These are phyloP conservation scores for Endoconidiophora polonica DNA, from an alignment of 2,329 filamentous ascomycete species.

Conservation along the genomic window DNA sequence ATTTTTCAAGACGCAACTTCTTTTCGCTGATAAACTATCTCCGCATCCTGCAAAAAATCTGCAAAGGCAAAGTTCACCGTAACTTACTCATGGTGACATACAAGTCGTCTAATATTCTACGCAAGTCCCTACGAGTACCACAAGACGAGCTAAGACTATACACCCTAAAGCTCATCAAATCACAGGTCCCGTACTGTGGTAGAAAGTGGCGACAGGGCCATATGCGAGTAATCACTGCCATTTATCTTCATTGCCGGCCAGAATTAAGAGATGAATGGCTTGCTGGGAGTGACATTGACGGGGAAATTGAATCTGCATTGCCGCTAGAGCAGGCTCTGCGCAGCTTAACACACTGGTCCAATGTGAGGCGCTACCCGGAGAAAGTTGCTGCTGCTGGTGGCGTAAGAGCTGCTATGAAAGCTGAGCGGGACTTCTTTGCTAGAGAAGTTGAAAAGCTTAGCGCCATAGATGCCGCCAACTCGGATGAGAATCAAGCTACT, in stretches of 20 bases:
- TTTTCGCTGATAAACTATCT: slow-evolving; percentile 91
- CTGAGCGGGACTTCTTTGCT: slow-evolving; percentile 58
- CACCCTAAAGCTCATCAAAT: slow-evolving; percentile 96
- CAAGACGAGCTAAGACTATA: slow-evolving; percentile 79
- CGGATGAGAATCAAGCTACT: slow-evolving; percentile 1
- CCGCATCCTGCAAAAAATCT: slow-evolving; percentile 93
- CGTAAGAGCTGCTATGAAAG: slow-evolving; percentile 8
- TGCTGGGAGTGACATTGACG: slow-evolving; percentile 76
- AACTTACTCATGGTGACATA: slow-evolving; percentile 89
- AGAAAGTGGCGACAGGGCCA: slow-evolving; percentile 96
- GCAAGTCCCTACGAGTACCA: slow-evolving; percentile 80
- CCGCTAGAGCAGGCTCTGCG: slow-evolving; percentile 82
- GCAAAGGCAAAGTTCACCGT: slow-evolving; percentile 86
- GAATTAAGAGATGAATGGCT: slow-evolving; percentile 94
- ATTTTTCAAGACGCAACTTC: slow-evolving; percentile 87
- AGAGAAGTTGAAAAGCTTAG: slow-evolving; percentile 61
- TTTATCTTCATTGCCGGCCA: slow-evolving; percentile 84
- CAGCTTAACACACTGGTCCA: slow-evolving; percentile 87
- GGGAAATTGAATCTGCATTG: slow-evolving; percentile 81
- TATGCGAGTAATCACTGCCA: slow-evolving; percentile 95
- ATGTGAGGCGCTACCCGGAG: slow-evolving; percentile 66
- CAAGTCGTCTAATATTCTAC: slow-evolving; percentile 82
- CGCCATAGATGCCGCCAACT: slow-evolving; percentile 16
- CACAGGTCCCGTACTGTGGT: slow-evolving; percentile 93
- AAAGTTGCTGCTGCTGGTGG: slow-evolving; percentile 44